These are phyloP conservation scores for Pterocarpus macrocarpus DNA, from an alignment of 306 rosid species.

Conservation along the genomic window DNA sequence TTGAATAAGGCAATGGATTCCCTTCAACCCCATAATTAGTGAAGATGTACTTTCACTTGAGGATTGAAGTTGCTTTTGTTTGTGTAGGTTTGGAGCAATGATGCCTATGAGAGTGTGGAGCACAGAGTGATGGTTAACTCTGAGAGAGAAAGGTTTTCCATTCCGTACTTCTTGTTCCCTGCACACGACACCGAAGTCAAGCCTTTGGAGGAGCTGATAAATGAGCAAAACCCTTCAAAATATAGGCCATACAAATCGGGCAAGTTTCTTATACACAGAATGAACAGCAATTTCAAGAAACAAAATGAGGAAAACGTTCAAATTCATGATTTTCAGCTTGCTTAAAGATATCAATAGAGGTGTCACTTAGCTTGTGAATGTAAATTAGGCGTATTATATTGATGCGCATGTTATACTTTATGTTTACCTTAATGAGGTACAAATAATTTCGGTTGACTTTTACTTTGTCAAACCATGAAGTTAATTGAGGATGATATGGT, in stretches of 20 bases:
- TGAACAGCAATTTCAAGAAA: constrained; percentile 55
- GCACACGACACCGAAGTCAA: constrained; percentile 53
- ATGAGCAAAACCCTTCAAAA: constrained; percentile 56
- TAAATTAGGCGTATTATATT: not conserved
- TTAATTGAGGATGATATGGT: no score
- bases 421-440: not conserved
- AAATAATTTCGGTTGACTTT: no score
- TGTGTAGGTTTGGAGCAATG: constrained; percentile 77
- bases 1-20: no score
- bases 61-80: not conserved
- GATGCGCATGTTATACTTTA: no score
- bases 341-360: not conserved
- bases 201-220: constrained; percentile 58
- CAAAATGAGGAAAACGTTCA: constrained; percentile 59
- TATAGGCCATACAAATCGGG: constrained; percentile 69
- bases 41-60: not conserved
- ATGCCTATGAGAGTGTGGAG: constrained; percentile 62
- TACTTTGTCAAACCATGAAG: no score
- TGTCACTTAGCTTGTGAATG: not conserved
- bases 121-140: constrained; percentile 66
- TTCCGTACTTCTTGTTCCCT: constrained; percentile 61
- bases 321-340: constrained; percentile 46
- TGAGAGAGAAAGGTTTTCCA: constrained; percentile 57
- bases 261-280: constrained; percentile 55
- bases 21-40: no score